A percentile compares a stretch with the other conserved stretches of the same genome.
Evolutionary conservation across 768 basidiomycete genomes (phyloP).

Genomic region (Ramaria rubella): DNA sequence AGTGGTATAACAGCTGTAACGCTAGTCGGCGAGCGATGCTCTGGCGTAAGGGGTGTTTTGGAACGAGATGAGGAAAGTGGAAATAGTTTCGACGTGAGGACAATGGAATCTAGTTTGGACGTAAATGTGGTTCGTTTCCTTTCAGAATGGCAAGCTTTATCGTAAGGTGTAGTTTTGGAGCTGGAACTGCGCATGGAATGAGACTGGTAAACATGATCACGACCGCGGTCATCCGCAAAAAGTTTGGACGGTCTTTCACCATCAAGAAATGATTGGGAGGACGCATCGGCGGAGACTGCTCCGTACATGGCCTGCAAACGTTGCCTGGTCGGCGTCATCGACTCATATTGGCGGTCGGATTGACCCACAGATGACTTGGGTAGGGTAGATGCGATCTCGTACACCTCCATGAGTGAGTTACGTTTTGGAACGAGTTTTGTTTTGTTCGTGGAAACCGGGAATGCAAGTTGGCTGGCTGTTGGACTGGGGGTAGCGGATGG

Average conservation of each 20-base stretch:
- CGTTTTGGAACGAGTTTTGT: background rate
- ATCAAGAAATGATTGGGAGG: background rate
- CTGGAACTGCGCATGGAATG: background rate
- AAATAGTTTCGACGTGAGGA: slow-evolving; percentile 8
- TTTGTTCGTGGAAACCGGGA: background rate
- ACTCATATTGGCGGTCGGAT: background rate
- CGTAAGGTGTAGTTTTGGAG: background rate
- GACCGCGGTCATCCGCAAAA: background rate
- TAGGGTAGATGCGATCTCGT: background rate
- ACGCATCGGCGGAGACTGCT: background rate
- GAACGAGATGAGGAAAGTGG: slow-evolving; percentile 5
- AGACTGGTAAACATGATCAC: background rate
- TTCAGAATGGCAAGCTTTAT: background rate
- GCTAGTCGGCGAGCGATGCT: background rate
- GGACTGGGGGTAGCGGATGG: background rate
- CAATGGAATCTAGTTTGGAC: slow-evolving; percentile 7
- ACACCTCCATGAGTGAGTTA: background rate
- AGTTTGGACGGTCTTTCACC: background rate
- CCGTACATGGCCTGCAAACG: slow-evolving; percentile 1
- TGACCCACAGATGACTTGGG: background rate
- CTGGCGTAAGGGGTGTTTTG: slow-evolving; percentile 1
- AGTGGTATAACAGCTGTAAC: background rate
- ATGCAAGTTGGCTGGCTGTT: background rate
- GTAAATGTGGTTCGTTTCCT: slow-evolving; percentile 6
- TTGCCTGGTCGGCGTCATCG: background rate